A percentile compares a stretch with the other conserved stretches of the same genome.
These are phyloP conservation scores for Peronospora belbahrii DNA, from an alignment of 352 stramenopile species.

Conservation along the genomic window DNA sequence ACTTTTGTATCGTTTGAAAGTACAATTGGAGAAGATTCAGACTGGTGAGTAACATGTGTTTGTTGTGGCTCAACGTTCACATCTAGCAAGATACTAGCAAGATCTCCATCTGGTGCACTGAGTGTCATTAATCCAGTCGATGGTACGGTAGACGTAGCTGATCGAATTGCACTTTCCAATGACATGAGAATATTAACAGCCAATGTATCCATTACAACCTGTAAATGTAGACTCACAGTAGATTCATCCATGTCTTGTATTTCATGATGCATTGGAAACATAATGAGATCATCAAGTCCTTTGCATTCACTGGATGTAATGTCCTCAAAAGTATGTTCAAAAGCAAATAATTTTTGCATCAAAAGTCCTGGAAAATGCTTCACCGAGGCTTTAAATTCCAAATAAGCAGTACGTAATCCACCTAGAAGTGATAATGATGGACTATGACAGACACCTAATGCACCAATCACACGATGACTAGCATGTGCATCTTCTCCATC, in stretches of 20 bases:
- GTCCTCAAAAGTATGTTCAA: slow-evolving; percentile 72
- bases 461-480: slow-evolving; percentile 54
- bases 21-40: slow-evolving; percentile 22
- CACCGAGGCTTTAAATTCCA: slow-evolving; percentile 61
- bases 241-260: slow-evolving; percentile 51
- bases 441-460: slow-evolving; percentile 78
- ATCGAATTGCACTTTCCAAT: slow-evolving; percentile 65
- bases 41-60: slow-evolving; percentile 12
- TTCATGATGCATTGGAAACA: slow-evolving; percentile 75
- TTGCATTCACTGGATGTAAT: slow-evolving; percentile 48
- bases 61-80: slow-evolving; percentile 62
- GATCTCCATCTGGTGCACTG: slow-evolving; percentile 7
- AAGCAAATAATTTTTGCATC: slow-evolving; percentile 77
- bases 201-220: slow-evolving; percentile 75
- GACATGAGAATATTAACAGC: slow-evolving; percentile 79
- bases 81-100: slow-evolving; percentile 54
- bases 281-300: slow-evolving; percentile 55
- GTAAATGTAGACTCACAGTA: slow-evolving; percentile 71
- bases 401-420: slow-evolving; percentile 42
- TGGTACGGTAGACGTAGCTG: slow-evolving; percentile 38
- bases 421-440: slow-evolving; percentile 40
- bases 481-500: slow-evolving; percentile 76
- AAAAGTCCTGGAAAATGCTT: slow-evolving; percentile 58
- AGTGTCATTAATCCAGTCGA: slow-evolving; percentile 8
- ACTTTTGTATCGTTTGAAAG: slow-evolving; percentile 13